phyloP scores from a whole-genome alignment of 2,329 filamentous ascomycete genomes.

The Zopfia rhizophila region DNA sequence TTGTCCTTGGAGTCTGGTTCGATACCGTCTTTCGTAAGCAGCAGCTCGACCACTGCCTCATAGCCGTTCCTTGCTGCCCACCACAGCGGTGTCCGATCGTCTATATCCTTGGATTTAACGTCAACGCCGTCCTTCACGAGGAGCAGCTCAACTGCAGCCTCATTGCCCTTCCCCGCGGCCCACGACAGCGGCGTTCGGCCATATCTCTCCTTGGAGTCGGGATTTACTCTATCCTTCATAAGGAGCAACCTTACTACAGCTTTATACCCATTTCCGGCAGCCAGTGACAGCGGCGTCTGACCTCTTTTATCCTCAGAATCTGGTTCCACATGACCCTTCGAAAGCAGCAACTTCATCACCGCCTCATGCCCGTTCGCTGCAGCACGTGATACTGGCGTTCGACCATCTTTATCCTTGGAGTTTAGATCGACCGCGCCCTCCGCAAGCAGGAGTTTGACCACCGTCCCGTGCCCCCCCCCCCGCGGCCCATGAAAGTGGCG shows the following conservation, averaged over 20 bases:
- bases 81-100: constrained; percentile 8
- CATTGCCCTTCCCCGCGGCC: background rate
- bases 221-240: constrained; percentile 3
- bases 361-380: constrained; percentile 7
- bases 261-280: constrained; percentile 12
- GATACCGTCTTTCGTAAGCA: constrained; percentile 7
- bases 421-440: constrained; percentile 3
- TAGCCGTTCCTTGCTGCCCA: constrained; percentile 8
- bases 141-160: background rate
- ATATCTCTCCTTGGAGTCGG: constrained; percentile 9
- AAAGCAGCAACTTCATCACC: constrained; percentile 12
- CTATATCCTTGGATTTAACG: background rate
- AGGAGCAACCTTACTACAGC: constrained; percentile 2
- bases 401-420: constrained; percentile 1
- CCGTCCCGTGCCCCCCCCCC: background rate
- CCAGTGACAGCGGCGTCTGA: constrained; percentile 3
- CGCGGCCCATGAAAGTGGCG: constrained; percentile 3
- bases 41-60: constrained; percentile 7
- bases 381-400: constrained; percentile 7
- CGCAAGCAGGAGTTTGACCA: constrained; percentile 10
- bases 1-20: constrained; percentile 7
- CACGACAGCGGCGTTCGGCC: constrained; percentile 5
- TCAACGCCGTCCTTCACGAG: constrained; percentile 4
- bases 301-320: constrained; percentile 4
- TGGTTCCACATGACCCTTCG: constrained; percentile 6